Evolutionary conservation across 768 basidiomycete species (phyloP).

Genomic region (Pilatotrama ljubarskyi): DNA sequence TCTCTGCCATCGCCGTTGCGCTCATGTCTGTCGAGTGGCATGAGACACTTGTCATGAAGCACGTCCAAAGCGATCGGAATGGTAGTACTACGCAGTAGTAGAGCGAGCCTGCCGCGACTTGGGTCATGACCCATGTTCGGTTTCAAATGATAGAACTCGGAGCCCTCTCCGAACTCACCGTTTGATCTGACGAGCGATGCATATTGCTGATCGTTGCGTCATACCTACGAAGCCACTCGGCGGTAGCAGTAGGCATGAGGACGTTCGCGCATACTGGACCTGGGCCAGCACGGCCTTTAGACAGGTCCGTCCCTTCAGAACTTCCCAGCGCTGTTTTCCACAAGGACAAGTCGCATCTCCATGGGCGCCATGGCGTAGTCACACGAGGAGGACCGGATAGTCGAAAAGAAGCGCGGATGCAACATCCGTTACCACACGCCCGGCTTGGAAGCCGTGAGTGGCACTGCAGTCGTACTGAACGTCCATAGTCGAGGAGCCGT

Average conservation of each 20-base stretch:
- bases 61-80: too few species aligned
- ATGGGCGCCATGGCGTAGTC: not conserved
- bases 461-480: not conserved
- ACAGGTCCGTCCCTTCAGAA: not conserved
- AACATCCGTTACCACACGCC: not conserved
- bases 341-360: not conserved
- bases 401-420: not conserved
- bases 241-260: not conserved
- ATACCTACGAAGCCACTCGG: not conserved
- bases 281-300: not conserved
- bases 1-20: too few species aligned
- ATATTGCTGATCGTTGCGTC: conserved; percentile 13
- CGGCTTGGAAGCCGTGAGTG: not conserved
- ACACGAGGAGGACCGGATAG: not conserved
- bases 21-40: too few species aligned
- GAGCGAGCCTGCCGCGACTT: too few species aligned
- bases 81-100: too few species aligned
- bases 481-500: not conserved
- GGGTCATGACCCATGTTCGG: not conserved
- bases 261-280: not conserved
- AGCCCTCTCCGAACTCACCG: not conserved
- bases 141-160: not conserved
- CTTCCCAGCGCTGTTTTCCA: not conserved
- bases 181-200: not conserved
- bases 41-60: not conserved